Evolutionary conservation across 495 filamentous ascomycete genomes (phyloP).

Genomic region (Barbatosphaeria neglecta): DNA sequence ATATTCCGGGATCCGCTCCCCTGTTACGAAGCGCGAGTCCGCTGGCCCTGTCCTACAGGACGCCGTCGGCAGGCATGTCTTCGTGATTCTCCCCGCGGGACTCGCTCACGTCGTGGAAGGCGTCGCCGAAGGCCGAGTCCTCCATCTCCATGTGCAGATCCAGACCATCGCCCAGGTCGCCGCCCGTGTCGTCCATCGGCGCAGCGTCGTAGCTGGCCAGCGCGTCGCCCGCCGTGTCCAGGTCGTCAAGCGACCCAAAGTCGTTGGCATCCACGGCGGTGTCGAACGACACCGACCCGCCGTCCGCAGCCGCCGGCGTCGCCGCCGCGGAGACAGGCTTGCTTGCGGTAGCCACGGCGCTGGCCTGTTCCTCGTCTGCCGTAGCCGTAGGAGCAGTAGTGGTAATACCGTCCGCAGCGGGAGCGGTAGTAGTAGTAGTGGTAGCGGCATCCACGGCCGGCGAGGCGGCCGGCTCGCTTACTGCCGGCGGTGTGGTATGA

Average conservation of each 20-base stretch:
- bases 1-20: not conserved
- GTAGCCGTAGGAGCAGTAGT: conserved; percentile 7
- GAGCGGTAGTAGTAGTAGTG: too few species aligned
- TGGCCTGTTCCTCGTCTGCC: conserved; percentile 1
- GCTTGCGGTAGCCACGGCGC: conserved; percentile 8
- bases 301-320: conserved; percentile 19
- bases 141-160: conserved; percentile 37
- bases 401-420: too few species aligned
- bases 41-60: not conserved
- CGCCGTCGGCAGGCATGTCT: not conserved
- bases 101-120: conserved; percentile 38
- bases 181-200: conserved; percentile 18
- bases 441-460: too few species aligned
- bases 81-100: conserved; percentile 3
- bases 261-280: conserved; percentile 31
- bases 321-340: conserved; percentile 25
- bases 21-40: not conserved
- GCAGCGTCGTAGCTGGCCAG: conserved; percentile 27
- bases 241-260: conserved; percentile 40
- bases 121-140: conserved; percentile 45
- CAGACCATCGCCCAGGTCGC: conserved; percentile 28
- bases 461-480: conserved; percentile 4
- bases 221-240: conserved; percentile 38
- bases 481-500: conserved; percentile 6
- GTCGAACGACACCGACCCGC: conserved; percentile 19